phyloP scores from a whole-genome alignment of 2,329 filamentous ascomycete genomes.

The Claviceps sp. region DNA sequence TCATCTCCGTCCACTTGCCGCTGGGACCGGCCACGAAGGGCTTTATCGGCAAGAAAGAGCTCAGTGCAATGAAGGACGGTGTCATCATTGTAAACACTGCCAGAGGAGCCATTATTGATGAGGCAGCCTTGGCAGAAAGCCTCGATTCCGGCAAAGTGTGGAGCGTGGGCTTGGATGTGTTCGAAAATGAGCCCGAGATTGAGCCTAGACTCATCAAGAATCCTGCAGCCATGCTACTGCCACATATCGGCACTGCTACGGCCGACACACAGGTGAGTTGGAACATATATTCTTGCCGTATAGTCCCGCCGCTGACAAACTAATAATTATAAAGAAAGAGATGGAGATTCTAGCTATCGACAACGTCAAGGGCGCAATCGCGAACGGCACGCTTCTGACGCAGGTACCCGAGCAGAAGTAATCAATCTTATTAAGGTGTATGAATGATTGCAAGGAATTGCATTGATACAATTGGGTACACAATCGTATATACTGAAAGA shows the following conservation, averaged over 20 bases:
- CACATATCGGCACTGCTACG: constrained; percentile 56
- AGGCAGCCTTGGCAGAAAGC: constrained; percentile 38
- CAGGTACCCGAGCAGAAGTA: constrained; percentile 8
- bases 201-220: constrained; percentile 47
- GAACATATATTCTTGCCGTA: background rate
- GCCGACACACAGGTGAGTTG: constrained; percentile 26
- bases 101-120: constrained; percentile 42
- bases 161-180: constrained; percentile 43
- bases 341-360: constrained; percentile 18
- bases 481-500: background rate
- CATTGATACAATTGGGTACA: background rate
- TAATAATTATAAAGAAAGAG: constrained; percentile 7
- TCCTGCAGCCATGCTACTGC: constrained; percentile 46
- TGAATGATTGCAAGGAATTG: background rate
- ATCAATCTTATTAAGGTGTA: background rate
- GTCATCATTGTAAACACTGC: constrained; percentile 45
- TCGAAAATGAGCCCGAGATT: constrained; percentile 44
- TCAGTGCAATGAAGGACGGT: constrained; percentile 40
- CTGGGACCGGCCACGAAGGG: constrained; percentile 36
- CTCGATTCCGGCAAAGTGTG: constrained; percentile 40
- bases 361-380: constrained; percentile 20
- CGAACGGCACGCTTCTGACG: constrained; percentile 7
- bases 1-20: constrained; percentile 39
- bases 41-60: constrained; percentile 35
- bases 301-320: background rate